A percentile compares a stretch with the other conserved stretches of the same genome.
phyloP scores from a whole-genome alignment of 2,329 filamentous ascomycete species.

The Fusarium odoratissimum region DNA sequence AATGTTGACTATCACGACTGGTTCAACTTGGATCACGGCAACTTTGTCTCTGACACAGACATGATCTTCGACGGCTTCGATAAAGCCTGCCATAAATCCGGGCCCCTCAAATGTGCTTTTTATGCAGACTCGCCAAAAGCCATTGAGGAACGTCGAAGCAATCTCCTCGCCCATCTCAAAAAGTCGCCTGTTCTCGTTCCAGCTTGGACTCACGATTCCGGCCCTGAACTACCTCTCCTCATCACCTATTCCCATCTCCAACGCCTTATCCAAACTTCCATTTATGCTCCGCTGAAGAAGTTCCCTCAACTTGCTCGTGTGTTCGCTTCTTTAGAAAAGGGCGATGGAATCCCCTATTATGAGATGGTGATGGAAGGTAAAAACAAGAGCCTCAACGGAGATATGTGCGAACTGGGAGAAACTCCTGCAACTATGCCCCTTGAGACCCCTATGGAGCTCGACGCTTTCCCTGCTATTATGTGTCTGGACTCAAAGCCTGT shows the following conservation, averaged over 20 bases:
- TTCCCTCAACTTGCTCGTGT: conserved; percentile 58
- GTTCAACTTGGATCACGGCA: conserved; percentile 58
- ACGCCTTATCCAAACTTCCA: conserved; percentile 53
- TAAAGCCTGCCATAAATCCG: conserved; percentile 63
- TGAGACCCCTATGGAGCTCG: conserved; percentile 45
- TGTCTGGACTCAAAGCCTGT: conserved; percentile 56
- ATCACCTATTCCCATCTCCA: conserved; percentile 63
- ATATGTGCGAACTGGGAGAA: conserved; percentile 42
- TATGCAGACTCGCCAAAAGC: conserved; percentile 50
- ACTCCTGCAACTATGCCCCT: conserved; percentile 45
- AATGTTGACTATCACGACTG: conserved; percentile 67
- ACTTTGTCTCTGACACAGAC: conserved; percentile 66
- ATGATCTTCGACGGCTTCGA: conserved; percentile 65
- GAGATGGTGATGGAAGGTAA: conserved; percentile 43
- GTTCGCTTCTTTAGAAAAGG: conserved; percentile 56
- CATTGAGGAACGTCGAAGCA: conserved; percentile 54
- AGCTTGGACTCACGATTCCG: conserved; percentile 37
- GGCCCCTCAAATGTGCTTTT: conserved; percentile 60
- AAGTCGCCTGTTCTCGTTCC: conserved; percentile 58
- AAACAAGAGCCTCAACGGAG: conserved; percentile 9
- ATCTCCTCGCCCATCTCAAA: conserved; percentile 56
- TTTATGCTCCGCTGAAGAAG: conserved; percentile 58
- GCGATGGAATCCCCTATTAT: conserved; percentile 59
- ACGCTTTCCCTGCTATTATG: conserved; percentile 59
- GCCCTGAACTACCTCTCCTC: conserved; percentile 59